phyloP scores from a whole-genome alignment of 2,329 filamentous ascomycete species.

The Ophiocordyceps polyrhachis-furcata region DNA sequence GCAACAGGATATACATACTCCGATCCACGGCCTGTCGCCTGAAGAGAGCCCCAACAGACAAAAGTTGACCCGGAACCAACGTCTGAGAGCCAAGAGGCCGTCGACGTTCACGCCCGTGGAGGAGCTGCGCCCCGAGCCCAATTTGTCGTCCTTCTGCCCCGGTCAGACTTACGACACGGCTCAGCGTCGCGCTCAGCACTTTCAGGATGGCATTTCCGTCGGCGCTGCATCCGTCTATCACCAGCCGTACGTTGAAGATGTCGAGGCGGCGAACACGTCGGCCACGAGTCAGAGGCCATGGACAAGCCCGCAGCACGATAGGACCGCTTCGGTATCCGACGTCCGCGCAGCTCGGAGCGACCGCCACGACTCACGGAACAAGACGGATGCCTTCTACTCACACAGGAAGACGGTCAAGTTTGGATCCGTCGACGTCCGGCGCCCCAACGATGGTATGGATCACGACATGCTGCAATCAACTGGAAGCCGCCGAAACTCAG shows the following conservation, averaged over 20 bases:
- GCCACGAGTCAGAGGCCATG: background rate
- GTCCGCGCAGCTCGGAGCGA: background rate
- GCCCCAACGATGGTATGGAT: slow-evolving; percentile 1
- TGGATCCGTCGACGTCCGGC: slow-evolving; percentile 6
- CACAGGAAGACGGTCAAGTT: slow-evolving; percentile 11
- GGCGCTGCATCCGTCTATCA: slow-evolving; percentile 2
- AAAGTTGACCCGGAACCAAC: background rate
- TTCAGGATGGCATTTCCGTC: background rate
- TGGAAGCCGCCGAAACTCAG: background rate
- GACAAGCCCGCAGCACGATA: background rate
- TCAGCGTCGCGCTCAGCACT: slow-evolving; percentile 11
- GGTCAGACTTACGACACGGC: slow-evolving; percentile 9
- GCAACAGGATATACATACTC: background rate
- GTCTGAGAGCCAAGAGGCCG: background rate
- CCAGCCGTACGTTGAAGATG: slow-evolving; percentile 5
- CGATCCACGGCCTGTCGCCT: background rate
- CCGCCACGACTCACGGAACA: background rate
- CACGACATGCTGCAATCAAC: background rate
- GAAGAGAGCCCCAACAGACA: background rate
- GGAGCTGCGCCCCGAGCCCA: background rate
- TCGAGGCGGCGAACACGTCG: background rate
- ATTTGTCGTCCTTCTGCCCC: slow-evolving; percentile 6
- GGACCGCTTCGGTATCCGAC: background rate
- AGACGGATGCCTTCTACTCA: slow-evolving; percentile 5
- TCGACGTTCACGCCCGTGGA: background rate